Evolutionary conservation across 441 rosid species (phyloP), one percentile per base, ranked within the genome.

Genomic region (Gossypium armourianum): DNA sequence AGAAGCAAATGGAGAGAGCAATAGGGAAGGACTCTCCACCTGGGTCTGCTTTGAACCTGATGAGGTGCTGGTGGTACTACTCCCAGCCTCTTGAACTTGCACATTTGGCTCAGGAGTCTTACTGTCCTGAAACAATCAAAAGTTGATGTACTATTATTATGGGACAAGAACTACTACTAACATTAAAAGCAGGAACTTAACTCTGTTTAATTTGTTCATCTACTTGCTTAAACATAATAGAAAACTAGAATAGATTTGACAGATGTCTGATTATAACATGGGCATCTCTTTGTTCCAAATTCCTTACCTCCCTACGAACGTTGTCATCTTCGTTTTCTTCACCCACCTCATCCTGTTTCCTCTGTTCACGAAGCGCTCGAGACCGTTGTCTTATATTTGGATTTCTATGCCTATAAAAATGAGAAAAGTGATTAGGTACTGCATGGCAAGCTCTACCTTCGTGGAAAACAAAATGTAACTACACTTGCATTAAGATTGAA

Each of bases 351-450:
- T 76, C 79, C 49, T 74, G 79, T 61, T 29, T 79, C 77, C 72
- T 73, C 15, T 26, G 70, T 69, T 83, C 88, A 0, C 74, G 80
- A 62, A 76, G 74, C 3, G 79, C 75, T 52, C 62, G 74, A 71
- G 86, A 81, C 43, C 78, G 53, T 49, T 75, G 75, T 79, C 74
- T 86, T 78, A 74, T 71, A 76, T 74, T 84, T 15, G 78, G 73
- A 29, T 74, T 85, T 66, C 75, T 74, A 10, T 29, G 69, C 81
- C 88, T 85, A 43, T 28, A 47, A 74, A 70, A n/a, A 12, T 40
- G 49, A 54, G 63, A 13, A 29, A 45, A 16, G 12, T 47, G 29
- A 63, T 58, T 1, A 40, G 50, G 10, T 20, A 24, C 12, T 29
- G 19, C 15, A 63, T 40, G n/a, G 29, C 43, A 54, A 6, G 16